These are phyloP conservation scores for Vaccinium vitisidaea DNA, from an alignment of 148 eudicot genomes.

Conservation along the genomic window DNA sequence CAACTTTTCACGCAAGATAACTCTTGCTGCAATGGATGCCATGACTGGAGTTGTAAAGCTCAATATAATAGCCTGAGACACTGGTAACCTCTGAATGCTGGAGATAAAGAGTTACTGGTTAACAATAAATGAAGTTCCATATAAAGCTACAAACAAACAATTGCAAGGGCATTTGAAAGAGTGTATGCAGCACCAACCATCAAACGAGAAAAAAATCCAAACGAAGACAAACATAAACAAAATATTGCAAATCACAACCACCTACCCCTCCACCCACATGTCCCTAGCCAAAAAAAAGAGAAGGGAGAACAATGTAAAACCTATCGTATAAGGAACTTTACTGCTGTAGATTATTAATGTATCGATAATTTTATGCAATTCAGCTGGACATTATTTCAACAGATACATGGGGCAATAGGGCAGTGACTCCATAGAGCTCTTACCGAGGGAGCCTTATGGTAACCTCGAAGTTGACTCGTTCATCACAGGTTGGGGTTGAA, in stretches of 20 bases:
- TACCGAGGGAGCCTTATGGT: not conserved
- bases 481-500: not conserved
- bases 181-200: not conserved
- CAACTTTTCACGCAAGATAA: slow-evolving; percentile 49
- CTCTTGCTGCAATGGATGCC: slow-evolving; percentile 53
- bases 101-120: slow-evolving; percentile 16
- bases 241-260: not conserved
- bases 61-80: slow-evolving; percentile 43
- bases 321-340: not conserved
- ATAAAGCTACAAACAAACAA: slow-evolving; percentile 6
- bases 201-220: slow-evolving; percentile 4
- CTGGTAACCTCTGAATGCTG: slow-evolving; percentile 56
- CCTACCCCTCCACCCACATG: not conserved
- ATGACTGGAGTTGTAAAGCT: slow-evolving; percentile 59
- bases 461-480: not conserved
- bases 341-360: not conserved
- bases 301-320: not conserved
- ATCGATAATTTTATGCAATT: not conserved
- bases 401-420: not conserved
- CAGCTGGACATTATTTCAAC: not conserved
- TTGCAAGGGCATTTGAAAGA: not conserved
- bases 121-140: not conserved
- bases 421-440: not conserved
- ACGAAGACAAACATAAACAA: not conserved
- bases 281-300: not conserved